phyloP scores from a whole-genome alignment of 495 filamentous ascomycete genomes.

The Neurospora cerealis region DNA sequence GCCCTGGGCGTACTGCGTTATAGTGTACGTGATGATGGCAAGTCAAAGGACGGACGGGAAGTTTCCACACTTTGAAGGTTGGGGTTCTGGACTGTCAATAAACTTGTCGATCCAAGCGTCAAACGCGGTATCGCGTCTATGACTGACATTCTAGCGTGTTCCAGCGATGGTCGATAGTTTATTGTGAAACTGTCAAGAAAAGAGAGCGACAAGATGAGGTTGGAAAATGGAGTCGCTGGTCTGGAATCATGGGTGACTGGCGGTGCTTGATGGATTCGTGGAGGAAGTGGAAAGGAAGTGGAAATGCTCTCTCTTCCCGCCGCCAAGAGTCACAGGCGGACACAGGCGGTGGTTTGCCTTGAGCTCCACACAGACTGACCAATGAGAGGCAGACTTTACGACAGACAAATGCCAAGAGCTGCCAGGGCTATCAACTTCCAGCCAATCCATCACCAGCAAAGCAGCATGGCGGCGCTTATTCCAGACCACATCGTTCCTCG shows the following conservation, averaged over 20 bases:
- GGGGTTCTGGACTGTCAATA: neutral
- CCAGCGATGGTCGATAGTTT: neutral
- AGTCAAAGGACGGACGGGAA: neutral
- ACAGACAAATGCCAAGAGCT: neutral
- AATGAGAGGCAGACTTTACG: neutral
- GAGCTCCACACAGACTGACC: neutral
- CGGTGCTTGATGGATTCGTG: neutral
- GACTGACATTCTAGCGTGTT: neutral
- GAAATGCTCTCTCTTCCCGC: neutral
- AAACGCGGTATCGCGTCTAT: neutral
- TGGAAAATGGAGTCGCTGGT: neutral
- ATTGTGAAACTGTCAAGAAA: neutral
- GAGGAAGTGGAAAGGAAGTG: neutral
- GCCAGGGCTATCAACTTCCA: neutral
- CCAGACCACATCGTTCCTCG: conserved; percentile 9
- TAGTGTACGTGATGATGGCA: neutral
- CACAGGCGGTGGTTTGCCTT: neutral
- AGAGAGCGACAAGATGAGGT: neutral
- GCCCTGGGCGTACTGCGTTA: neutral
- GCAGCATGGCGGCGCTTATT: conserved; percentile 24
- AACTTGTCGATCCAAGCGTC: neutral
- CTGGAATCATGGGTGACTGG: neutral
- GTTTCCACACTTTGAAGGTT: neutral
- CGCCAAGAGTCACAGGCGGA: neutral
- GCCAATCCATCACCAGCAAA: conserved; percentile 17